These are phyloP conservation scores for Pulveroboletus frians DNA, from an alignment of 768 basidiomycete genomes.

Conservation along the genomic window DNA sequence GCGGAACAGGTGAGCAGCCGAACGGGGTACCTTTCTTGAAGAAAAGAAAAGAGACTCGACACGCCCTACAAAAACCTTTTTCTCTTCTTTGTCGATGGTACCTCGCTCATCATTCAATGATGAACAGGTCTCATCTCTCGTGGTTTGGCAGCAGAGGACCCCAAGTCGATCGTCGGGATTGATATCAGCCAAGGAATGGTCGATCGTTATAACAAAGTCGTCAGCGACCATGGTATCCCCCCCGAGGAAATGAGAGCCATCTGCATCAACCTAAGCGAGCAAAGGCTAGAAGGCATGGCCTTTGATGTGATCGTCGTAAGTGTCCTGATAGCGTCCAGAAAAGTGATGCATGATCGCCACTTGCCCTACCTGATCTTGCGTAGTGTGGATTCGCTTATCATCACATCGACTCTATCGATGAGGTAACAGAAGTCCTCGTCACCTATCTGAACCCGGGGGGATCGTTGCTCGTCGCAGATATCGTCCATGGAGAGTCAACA, in stretches of 20 bases:
- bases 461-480: conserved; percentile 53
- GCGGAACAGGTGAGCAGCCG: conserved; percentile 54
- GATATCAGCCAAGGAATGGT: conserved; percentile 74
- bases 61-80: not conserved
- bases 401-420: conserved; percentile 48
- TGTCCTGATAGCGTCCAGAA: not conserved
- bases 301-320: conserved; percentile 73
- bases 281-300: conserved; percentile 45
- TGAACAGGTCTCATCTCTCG: conserved; percentile 56
- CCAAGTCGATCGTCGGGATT: conserved; percentile 62
- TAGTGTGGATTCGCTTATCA: conserved; percentile 66
- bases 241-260: conserved; percentile 65
- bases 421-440: conserved; percentile 48
- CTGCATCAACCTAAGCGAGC: conserved; percentile 38
- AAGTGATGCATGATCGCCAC: not conserved
- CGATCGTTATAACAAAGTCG: conserved; percentile 56
- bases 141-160: conserved; percentile 53
- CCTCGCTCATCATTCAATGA: not conserved
- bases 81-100: not conserved
- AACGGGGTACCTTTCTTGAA: not conserved
- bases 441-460: conserved; percentile 60
- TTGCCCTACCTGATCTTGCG: not conserved
- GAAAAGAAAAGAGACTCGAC: no score
- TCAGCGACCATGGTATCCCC: conserved; percentile 55
- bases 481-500: conserved; percentile 31